phyloP scores from a whole-genome alignment of 2,329 filamentous ascomycete genomes.

The Ramularia collo-cygni region DNA sequence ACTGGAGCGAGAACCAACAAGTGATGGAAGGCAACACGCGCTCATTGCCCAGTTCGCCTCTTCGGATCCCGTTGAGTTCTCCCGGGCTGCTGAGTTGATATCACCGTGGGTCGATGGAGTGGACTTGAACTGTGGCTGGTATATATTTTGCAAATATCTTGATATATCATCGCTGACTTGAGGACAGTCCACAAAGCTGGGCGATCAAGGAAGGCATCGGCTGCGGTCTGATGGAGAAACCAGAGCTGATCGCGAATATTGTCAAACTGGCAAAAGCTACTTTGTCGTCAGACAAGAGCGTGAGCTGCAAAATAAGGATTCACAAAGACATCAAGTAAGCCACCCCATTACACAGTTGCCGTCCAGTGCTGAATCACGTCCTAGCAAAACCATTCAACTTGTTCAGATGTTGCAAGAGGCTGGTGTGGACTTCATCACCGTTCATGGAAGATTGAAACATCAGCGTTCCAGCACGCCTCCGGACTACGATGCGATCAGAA shows the following conservation, averaged over 20 bases:
- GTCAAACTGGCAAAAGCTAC: constrained; percentile 50
- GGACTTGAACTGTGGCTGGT: constrained; percentile 64
- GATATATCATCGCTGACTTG: not conserved
- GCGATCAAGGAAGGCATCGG: constrained; percentile 62
- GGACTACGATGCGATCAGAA: constrained; percentile 53
- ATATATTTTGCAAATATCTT: not conserved
- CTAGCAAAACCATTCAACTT: constrained; percentile 48
- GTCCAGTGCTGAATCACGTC: not conserved
- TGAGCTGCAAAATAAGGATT: constrained; percentile 65
- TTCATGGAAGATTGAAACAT: constrained; percentile 58
- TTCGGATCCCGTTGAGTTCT: constrained; percentile 54
- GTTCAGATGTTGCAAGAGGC: constrained; percentile 56
- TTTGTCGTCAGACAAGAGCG: constrained; percentile 45
- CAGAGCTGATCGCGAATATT: constrained; percentile 61
- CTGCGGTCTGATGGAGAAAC: constrained; percentile 60
- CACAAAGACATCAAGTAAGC: constrained; percentile 50
- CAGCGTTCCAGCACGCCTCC: constrained; percentile 58
- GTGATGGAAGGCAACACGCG: constrained; percentile 24
- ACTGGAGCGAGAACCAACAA: constrained; percentile 39
- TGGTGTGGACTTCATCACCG: constrained; percentile 61
- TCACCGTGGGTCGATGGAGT: constrained; percentile 58
- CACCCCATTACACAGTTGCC: not conserved
- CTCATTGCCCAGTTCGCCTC: constrained; percentile 64
- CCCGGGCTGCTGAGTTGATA: constrained; percentile 55
- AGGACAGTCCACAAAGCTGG: constrained; percentile 55